Evolutionary conservation across 2,329 filamentous ascomycete genomes (phyloP), one percentile per base, ranked within the genome.

Genomic region (Cladosporium sp.): DNA sequence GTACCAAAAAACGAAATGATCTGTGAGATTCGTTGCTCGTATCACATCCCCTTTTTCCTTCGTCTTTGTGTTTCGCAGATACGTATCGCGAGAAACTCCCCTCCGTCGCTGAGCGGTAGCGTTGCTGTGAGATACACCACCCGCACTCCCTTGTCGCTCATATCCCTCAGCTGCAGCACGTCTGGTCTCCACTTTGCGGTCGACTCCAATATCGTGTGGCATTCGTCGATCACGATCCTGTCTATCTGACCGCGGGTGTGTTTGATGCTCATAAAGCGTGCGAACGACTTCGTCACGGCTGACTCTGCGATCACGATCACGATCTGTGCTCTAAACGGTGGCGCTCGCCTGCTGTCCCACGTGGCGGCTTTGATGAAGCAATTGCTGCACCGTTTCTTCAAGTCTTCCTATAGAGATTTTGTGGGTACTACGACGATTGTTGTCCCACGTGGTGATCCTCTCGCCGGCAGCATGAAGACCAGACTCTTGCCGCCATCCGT

Each of bases 191-290:
- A 54, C 41, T 32, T 36, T 33, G 6, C 32, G n/a, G 43, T 53
- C 19, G 42, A 55, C 36, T 55, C 46, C 18, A 43, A 16, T 12
- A 43, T 20, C 15, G 27, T 43, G 18, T 57, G 43, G 46, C 53
- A 57, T 42, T 57, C 48, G 35, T 57, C 49, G 15, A 57, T 43
- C n/a, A 57, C 48, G 22, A 57, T 54, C 18, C 53, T 33, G 27
- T 57, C 55, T 19, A 57, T 40, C 53, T 52, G 41, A 12, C 27
- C 12, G n/a, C 5, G 8, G n/a, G 16, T 18, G 7, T 8, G 9
- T 25, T 32, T 43, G n/a, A 22, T 13, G 19, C 32, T 18, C 9
- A 43, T 33, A n/a, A 32, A 43, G 4, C 19, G 8, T 15, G 41
- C 41, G 16, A 43, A 43, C 27, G 41, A n/a, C 27, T 32, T 30